Base-by-base conservation (phyloP, 1,139 yeast genomes). In the Hansenula sp. region DNA sequence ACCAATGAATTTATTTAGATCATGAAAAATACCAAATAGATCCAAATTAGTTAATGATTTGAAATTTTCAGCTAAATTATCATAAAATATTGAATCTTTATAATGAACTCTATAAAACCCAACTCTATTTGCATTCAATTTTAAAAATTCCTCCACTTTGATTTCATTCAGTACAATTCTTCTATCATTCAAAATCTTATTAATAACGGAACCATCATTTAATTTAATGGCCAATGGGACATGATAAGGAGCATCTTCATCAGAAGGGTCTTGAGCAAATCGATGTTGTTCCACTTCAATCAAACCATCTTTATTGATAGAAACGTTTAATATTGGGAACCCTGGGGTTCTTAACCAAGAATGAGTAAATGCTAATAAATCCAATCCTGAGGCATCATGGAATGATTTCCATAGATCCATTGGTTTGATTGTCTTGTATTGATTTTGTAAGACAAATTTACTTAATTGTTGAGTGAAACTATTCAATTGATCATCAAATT, bases 271-370 rank as follows among this genome's bases (percentile, higher is more conserved):
- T 3, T 57, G 48, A 36, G 58, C 44, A 51, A 66, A 78, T 46
- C 81, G 67, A 55, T 79, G 81, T 61, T 83, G 90, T 42, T 69
- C 77, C 36, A 77, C 54, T 11, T 56, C 50, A 7, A 80, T 53
- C 36, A 62, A 58, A 4, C 54, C 62, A 5, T 58, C 67, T 0
- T 59, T 59, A 19, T 52, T 51, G 0, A 59, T 47, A 0, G 62
- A 51, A 1, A 81, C 79, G 9, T 61, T 59, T 15, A 84, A 58
- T 3, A 77, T 57, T 3, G 93, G 91, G 44, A 66, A 73, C 0
- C 89, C 89, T 1, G 81, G 71, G 19, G 72, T 62, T 53, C 78
- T 70, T 6, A 73, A 62, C 89, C 89, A 83, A 1, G 85, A 74
- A 48, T 77, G 50, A 2, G 50, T 29, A 35, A 57, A 56, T 2